These are phyloP conservation scores for Aspergillus sp. DNA, from an alignment of 2,329 filamentous ascomycete species.

Conservation along the genomic window DNA sequence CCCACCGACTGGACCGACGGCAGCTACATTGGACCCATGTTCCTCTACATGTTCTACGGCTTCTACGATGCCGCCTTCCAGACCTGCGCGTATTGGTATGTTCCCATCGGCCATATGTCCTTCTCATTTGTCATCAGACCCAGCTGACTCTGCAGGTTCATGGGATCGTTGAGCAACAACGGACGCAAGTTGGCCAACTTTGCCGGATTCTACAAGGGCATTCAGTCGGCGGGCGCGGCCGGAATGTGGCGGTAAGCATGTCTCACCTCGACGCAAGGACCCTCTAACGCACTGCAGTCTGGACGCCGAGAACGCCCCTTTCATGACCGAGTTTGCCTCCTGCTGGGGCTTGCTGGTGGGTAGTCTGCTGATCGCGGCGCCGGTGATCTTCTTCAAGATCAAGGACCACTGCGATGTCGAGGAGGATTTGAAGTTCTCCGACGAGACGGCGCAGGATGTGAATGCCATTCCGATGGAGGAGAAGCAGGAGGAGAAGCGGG, in stretches of 20 bases:
- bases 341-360: slow-evolving; percentile 75
- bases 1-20: slow-evolving; percentile 63
- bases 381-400: slow-evolving; percentile 76
- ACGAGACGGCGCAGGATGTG: slow-evolving; percentile 77
- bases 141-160: slow-evolving; percentile 59
- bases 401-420: slow-evolving; percentile 77
- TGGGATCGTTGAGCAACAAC: slow-evolving; percentile 91
- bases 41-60: slow-evolving; percentile 87
- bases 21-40: slow-evolving; percentile 75
- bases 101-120: no score
- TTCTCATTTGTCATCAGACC: background rate
- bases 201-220: slow-evolving; percentile 85
- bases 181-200: slow-evolving; percentile 89
- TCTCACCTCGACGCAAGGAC: background rate
- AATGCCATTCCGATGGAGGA: slow-evolving; percentile 22
- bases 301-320: slow-evolving; percentile 62
- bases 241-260: slow-evolving; percentile 45
- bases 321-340: slow-evolving; percentile 69
- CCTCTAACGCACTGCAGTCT: slow-evolving; percentile 55
- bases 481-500: slow-evolving; percentile 16
- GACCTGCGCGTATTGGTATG: slow-evolving; percentile 81
- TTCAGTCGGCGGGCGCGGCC: slow-evolving; percentile 83
- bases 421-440: slow-evolving; percentile 79
- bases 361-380: slow-evolving; percentile 73
- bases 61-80: slow-evolving; percentile 91